These are phyloP conservation scores for Suillus occidentalis DNA, from an alignment of 768 basidiomycete species.

Conservation along the genomic window DNA sequence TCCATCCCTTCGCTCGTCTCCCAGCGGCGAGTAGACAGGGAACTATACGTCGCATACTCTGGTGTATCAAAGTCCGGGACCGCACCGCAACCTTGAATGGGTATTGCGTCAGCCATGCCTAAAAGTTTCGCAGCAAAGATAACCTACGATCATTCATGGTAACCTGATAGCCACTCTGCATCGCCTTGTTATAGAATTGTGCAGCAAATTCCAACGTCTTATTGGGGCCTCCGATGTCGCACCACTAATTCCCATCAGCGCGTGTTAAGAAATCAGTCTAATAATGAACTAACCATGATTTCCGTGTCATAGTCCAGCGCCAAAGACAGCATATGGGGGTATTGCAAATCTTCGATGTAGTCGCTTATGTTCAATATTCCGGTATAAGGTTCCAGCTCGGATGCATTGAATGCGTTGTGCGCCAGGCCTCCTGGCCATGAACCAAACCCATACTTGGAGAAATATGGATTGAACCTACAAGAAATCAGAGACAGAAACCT, in stretches of 20 bases:
- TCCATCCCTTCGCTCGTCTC: constrained; percentile 62
- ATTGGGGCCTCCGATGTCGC: constrained; percentile 56
- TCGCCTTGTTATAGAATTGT: constrained; percentile 46
- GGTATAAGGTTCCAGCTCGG: constrained; percentile 52
- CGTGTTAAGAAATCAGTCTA: neutral
- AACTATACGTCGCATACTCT: constrained; percentile 50
- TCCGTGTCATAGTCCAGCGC: constrained; percentile 48
- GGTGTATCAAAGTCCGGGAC: constrained; percentile 57
- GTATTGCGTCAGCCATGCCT: neutral
- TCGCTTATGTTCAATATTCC: constrained; percentile 50
- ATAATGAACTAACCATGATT: constrained; percentile 45
- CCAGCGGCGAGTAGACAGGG: constrained; percentile 50
- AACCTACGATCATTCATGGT: constrained; percentile 44
- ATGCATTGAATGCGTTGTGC: constrained; percentile 47
- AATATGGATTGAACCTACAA: constrained; percentile 55
- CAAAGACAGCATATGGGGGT: constrained; percentile 52
- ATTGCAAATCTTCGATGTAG: constrained; percentile 50
- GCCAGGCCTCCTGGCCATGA: constrained; percentile 57
- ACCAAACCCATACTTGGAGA: constrained; percentile 47
- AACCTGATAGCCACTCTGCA: constrained; percentile 43
- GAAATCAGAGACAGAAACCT: neutral
- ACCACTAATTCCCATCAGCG: constrained; percentile 41
- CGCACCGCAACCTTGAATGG: constrained; percentile 43
- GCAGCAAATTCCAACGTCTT: constrained; percentile 45
- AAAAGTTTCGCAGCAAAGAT: neutral